Conservation (phyloP, 1,139 yeast genomes). For the Geotrichum histeridarum region DNA sequence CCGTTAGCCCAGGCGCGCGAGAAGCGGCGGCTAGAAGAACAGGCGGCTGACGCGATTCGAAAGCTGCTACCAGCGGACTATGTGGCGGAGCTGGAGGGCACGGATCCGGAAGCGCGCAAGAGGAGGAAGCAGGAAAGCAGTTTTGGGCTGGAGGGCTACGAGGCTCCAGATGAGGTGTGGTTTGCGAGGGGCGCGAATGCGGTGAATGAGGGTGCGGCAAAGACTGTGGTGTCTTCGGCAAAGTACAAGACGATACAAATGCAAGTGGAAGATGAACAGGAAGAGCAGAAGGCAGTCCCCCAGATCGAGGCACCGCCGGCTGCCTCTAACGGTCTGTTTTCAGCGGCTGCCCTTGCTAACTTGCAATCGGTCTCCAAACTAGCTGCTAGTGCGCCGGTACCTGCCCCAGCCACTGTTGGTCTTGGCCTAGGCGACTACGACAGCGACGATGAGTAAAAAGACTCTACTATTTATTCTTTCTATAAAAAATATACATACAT, state of each 20-base stretch:
- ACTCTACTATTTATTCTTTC: neutral
- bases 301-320: neutral
- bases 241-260: conserved; percentile 1
- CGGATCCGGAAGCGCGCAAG: conserved; percentile 21
- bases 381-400: neutral
- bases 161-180: conserved; percentile 28
- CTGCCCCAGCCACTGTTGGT: conserved; percentile 1
- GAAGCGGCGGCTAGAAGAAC: conserved; percentile 38
- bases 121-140: conserved; percentile 15
- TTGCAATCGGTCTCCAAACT: neutral
- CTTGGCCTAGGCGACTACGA: conserved; percentile 16
- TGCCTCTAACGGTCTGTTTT: conserved; percentile 3
- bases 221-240: neutral
- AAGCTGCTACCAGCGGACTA: conserved; percentile 33
- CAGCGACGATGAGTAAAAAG: conserved; percentile 11
- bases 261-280: neutral
- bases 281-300: neutral
- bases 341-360: conserved; percentile 4
- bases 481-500: neutral
- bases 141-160: conserved; percentile 26
- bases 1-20: conserved; percentile 58
- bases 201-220: conserved; percentile 15
- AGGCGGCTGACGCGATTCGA: conserved; percentile 40
- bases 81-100: conserved; percentile 31
- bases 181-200: conserved; percentile 21